A percentile compares a stretch with the other conserved stretches of the same genome.
These are phyloP conservation scores for Globisporangium nagaii DNA, from an alignment of 352 stramenopile genomes.

Conservation along the genomic window DNA sequence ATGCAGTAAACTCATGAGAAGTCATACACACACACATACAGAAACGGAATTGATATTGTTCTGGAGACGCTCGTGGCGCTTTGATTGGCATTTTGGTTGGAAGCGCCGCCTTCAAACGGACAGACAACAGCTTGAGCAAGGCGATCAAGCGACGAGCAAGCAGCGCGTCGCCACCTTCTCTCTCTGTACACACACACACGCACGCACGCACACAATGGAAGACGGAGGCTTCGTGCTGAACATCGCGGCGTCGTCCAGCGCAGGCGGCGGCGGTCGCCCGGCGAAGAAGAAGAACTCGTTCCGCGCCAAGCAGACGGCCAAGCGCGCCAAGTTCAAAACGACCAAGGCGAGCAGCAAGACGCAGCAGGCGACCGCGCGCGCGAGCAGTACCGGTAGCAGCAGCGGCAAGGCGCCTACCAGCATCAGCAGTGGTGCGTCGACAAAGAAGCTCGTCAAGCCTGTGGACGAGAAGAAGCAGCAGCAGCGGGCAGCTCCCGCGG, in stretches of 20 bases:
- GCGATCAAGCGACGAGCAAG: too few species aligned
- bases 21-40: too few species aligned
- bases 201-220: constrained; percentile 25
- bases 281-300: constrained; percentile 76
- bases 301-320: constrained; percentile 65
- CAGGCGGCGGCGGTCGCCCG: constrained; percentile 18
- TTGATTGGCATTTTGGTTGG: too few species aligned
- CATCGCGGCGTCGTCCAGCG: constrained; percentile 45
- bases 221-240: constrained; percentile 72
- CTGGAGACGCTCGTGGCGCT: too few species aligned
- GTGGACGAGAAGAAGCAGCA: background rate
- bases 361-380: constrained; percentile 5
- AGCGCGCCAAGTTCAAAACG: constrained; percentile 17
- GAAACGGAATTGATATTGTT: too few species aligned
- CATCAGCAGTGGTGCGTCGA: constrained; percentile 7
- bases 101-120: too few species aligned
- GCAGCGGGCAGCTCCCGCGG: background rate
- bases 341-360: constrained; percentile 15
- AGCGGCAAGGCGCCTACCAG: background rate
- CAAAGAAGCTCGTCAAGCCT: constrained; percentile 1
- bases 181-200: background rate
- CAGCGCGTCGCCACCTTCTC: too few species aligned
- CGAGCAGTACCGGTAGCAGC: background rate
- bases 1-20: too few species aligned
- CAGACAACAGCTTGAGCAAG: too few species aligned